A percentile compares a stretch with the other conserved stretches of the same genome.
Conservation (phyloP, 441 rosid species). For the Iberis amara region DNA sequence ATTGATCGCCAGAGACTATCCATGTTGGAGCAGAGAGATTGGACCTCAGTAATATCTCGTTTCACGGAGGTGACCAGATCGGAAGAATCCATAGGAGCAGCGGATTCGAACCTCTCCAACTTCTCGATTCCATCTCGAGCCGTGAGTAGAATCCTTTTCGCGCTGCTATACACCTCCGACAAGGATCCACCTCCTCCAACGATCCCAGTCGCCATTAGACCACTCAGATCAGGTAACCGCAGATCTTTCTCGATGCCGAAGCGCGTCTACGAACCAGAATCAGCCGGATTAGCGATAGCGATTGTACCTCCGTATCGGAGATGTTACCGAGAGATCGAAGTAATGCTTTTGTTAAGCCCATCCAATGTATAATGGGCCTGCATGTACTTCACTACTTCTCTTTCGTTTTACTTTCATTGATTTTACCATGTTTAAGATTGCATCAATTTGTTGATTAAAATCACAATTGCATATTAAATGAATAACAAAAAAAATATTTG, state of each 20-base stretch:
- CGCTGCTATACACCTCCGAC: slow-evolving; percentile 59
- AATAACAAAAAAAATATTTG: too few relatives aligned
- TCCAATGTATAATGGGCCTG: slow-evolving; percentile 1
- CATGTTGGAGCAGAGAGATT: slow-evolving; percentile 67
- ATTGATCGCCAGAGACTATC: slow-evolving; percentile 84
- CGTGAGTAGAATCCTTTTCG: slow-evolving; percentile 52
- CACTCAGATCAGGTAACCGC: not conserved
- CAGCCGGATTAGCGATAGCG: not conserved
- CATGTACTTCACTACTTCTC: too few relatives aligned
- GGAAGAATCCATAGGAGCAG: slow-evolving; percentile 56
- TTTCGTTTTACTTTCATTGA: too few relatives aligned
- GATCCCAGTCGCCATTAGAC: slow-evolving; percentile 24
- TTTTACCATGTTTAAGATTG: too few relatives aligned
- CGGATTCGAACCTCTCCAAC: slow-evolving; percentile 68
- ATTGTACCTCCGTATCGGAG: slow-evolving; percentile 7
- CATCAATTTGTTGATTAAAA: too few relatives aligned
- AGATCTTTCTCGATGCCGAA: slow-evolving; percentile 10
- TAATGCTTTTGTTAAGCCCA: not conserved
- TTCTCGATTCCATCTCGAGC: slow-evolving; percentile 82
- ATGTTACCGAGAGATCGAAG: not conserved
- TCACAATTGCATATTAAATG: too few relatives aligned
- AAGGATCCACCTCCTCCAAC: slow-evolving; percentile 55
- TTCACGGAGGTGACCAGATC: slow-evolving; percentile 67
- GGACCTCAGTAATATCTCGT: slow-evolving; percentile 71
- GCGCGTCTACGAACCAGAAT: too few relatives aligned